Conservation (phyloP, 108 stramenopile genomes). For the Conticribra guillardii region DNA sequence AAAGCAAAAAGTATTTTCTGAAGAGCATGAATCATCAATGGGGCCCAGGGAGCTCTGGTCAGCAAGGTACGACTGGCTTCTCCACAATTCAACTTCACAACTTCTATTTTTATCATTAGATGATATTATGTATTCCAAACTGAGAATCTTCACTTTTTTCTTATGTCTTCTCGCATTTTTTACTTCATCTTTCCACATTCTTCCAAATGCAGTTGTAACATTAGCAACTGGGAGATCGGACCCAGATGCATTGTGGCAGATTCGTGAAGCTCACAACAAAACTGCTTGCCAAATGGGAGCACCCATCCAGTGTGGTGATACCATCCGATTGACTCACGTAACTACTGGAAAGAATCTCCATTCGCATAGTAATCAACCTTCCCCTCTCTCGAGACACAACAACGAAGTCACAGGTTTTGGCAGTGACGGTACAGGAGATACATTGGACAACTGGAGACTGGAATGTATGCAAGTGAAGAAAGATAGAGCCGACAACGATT, state of each 20-base stretch:
- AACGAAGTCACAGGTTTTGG: neutral
- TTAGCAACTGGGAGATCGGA: neutral
- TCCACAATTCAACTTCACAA: neutral
- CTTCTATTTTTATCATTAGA: neutral
- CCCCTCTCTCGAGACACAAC: neutral
- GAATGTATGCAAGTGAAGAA: no score
- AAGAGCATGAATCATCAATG: neutral
- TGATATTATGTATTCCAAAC: neutral
- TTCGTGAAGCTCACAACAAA: neutral
- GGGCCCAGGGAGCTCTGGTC: neutral
- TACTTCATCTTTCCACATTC: neutral
- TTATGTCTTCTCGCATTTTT: neutral
- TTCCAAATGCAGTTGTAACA: neutral
- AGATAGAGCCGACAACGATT: no score
- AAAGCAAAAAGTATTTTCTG: neutral
- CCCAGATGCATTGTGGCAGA: neutral
- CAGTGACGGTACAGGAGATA: neutral
- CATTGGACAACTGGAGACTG: neutral
- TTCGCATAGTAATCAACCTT: neutral
- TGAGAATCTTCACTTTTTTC: neutral
- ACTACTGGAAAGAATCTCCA: neutral
- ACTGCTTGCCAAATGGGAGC: neutral
- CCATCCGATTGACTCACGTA: constrained; percentile 2
- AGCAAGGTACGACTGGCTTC: neutral
- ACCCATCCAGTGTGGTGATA: constrained; percentile 1